Conservation (phyloP, 805 yeast genomes). For the Metschnikowia amazonensis region DNA sequence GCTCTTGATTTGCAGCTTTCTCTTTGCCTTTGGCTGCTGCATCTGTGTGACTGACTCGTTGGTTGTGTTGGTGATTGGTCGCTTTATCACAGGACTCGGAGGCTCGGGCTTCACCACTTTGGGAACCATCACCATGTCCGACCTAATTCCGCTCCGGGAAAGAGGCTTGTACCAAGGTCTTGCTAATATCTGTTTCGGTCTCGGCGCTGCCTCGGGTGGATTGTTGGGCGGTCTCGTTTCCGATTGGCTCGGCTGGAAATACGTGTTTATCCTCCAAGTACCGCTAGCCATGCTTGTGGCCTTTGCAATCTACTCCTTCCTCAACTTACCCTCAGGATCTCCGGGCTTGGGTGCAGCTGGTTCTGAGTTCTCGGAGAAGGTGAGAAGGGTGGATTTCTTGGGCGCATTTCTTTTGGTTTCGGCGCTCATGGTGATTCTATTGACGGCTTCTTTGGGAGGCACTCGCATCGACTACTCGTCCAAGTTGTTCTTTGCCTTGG, state of each 20-base stretch:
- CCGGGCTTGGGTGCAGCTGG: slow-evolving; percentile 53
- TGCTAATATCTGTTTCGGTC: slow-evolving; percentile 69
- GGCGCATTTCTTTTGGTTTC: slow-evolving; percentile 45
- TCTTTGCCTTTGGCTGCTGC: slow-evolving; percentile 54
- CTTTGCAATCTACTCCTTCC: slow-evolving; percentile 32
- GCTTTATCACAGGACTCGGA: slow-evolving; percentile 80
- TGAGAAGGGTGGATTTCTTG: slow-evolving; percentile 44
- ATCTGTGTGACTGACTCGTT: slow-evolving; percentile 54
- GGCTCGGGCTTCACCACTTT: slow-evolving; percentile 85
- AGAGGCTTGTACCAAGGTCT: slow-evolving; percentile 83
- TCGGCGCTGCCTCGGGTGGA: slow-evolving; percentile 55
- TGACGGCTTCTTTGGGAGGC: slow-evolving; percentile 67
- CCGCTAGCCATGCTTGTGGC: slow-evolving; percentile 44
- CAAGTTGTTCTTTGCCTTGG: slow-evolving; percentile 32
- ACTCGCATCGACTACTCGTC: slow-evolving; percentile 47
- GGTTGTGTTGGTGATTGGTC: slow-evolving; percentile 48
- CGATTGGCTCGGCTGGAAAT: slow-evolving; percentile 51
- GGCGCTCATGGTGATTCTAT: slow-evolving; percentile 54
- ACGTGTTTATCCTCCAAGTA: slow-evolving; percentile 38
- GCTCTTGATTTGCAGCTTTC: slow-evolving; percentile 48
- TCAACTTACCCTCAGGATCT: slow-evolving; percentile 51
- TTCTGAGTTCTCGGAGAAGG: slow-evolving; percentile 42
- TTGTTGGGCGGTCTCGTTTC: slow-evolving; percentile 52
- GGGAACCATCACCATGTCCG: slow-evolving; percentile 72
- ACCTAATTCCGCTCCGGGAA: slow-evolving; percentile 68